A percentile compares a stretch with the other conserved stretches of the same genome.
Evolutionary conservation across 2,329 filamentous ascomycete genomes (phyloP).

Genomic region (Aspergillus costaricaensis): DNA sequence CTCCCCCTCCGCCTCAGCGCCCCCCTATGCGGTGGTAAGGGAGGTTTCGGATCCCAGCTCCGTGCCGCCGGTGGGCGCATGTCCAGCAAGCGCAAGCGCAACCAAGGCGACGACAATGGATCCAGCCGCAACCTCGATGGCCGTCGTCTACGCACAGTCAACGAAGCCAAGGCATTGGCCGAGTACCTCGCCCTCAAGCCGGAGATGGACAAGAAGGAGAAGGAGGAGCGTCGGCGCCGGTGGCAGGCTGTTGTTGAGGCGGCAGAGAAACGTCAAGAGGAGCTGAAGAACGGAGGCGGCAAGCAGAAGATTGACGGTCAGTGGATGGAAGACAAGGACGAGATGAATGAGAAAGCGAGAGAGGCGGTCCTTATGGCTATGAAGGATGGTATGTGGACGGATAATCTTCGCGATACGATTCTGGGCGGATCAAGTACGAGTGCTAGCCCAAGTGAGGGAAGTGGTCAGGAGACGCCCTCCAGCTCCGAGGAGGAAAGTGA

Average conservation of each 20-base stretch:
- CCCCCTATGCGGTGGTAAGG: slow-evolving; percentile 87
- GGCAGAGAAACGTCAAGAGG: slow-evolving; percentile 79
- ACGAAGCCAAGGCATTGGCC: slow-evolving; percentile 90
- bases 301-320: slow-evolving; percentile 73
- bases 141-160: slow-evolving; percentile 83
- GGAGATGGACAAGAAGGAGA: slow-evolving; percentile 94
- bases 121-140: slow-evolving; percentile 94
- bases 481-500: slow-evolving; percentile 41
- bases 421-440: slow-evolving; percentile 41
- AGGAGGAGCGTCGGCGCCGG: slow-evolving; percentile 74
- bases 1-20: slow-evolving; percentile 79
- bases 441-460: slow-evolving; percentile 38
- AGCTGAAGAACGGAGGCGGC: slow-evolving; percentile 73
- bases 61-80: slow-evolving; percentile 96
- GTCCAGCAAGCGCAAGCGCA: slow-evolving; percentile 90
- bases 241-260: slow-evolving; percentile 88
- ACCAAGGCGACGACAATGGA: slow-evolving; percentile 78
- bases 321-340: slow-evolving; percentile 95
- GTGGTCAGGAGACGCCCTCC: slow-evolving; percentile 33
- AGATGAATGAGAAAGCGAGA: slow-evolving; percentile 78
- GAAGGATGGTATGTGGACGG: slow-evolving; percentile 58
- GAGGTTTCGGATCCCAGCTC: slow-evolving; percentile 95
- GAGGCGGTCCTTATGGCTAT: slow-evolving; percentile 74
- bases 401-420: slow-evolving; percentile 42
- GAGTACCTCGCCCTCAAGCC: slow-evolving; percentile 95